These are phyloP conservation scores for Lactifluus hygrophoroides DNA, from an alignment of 768 basidiomycete genomes.

Conservation along the genomic window DNA sequence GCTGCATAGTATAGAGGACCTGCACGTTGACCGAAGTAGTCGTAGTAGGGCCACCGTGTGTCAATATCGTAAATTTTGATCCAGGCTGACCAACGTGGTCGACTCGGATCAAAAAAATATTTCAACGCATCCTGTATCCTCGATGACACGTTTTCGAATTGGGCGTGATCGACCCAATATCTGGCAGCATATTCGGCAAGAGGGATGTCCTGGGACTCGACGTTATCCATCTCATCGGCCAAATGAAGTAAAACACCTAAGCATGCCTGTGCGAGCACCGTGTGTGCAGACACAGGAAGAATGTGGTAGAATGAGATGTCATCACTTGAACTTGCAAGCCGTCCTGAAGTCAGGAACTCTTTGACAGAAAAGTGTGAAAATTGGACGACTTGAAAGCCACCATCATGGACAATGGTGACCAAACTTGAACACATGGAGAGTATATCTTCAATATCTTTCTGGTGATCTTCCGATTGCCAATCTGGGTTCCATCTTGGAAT, in stretches of 20 bases:
- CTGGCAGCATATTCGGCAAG: neutral
- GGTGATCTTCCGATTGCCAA: neutral
- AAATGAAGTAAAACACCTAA: neutral
- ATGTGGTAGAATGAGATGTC: neutral
- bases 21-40: too few species aligned
- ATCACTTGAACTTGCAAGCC: neutral
- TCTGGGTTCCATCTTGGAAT: neutral
- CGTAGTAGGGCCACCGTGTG: neutral
- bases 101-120: neutral
- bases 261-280: neutral
- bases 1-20: neutral
- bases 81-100: constrained; percentile 1
- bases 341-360: constrained; percentile 1
- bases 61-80: neutral
- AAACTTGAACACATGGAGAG: constrained; percentile 9
- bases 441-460: neutral
- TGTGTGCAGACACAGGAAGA: neutral
- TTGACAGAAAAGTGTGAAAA: constrained; percentile 10
- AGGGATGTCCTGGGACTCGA: neutral
- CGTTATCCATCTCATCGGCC: neutral
- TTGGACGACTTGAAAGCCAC: neutral
- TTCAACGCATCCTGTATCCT: neutral
- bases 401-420: neutral
- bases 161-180: neutral
- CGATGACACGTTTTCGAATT: neutral